Evolutionary conservation across 371 early-diverging fungal genomes (phyloP).

Genomic region (Parasitella parasitica): DNA sequence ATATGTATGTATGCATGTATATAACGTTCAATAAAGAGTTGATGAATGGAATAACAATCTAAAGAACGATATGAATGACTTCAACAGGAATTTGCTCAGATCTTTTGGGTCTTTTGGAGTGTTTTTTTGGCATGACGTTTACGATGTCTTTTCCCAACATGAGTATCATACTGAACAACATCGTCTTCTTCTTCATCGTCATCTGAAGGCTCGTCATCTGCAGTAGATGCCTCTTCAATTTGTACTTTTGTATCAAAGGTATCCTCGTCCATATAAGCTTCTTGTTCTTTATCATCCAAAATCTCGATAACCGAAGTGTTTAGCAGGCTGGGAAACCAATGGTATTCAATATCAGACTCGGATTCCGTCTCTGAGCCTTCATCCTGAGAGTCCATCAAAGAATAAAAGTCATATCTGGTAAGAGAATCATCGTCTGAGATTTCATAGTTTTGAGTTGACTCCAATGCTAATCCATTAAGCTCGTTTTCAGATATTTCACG

Average conservation of each 20-base stretch:
- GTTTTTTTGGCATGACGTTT: not conserved
- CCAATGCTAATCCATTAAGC: not conserved
- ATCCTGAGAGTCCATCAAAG: conserved; percentile 15
- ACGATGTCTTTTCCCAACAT: not conserved
- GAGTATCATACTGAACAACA: not conserved
- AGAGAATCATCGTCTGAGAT: conserved; percentile 19
- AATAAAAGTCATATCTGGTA: conserved; percentile 19
- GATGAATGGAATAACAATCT: not conserved
- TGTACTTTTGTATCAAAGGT: not conserved
- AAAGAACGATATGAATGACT: conserved; percentile 10
- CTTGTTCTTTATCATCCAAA: conserved; percentile 16
- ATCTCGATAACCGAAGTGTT: conserved; percentile 16
- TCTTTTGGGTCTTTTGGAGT: conserved; percentile 1
- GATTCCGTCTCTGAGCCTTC: not conserved
- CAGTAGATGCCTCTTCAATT: too few relatives aligned
- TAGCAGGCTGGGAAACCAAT: conserved; percentile 28
- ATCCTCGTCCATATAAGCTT: conserved; percentile 4
- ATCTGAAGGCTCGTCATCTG: not conserved
- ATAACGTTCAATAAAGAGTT: too few relatives aligned
- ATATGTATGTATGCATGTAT: too few relatives aligned
- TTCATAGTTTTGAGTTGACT: conserved; percentile 11
- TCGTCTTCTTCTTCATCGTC: conserved; percentile 2
- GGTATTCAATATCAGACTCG: conserved; percentile 23
- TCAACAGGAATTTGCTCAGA: conserved; percentile 23
- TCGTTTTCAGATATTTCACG: conserved; percentile 21